A percentile compares a stretch with the other conserved stretches of the same genome.
phyloP scores from a whole-genome alignment of 1,139 yeast species.

The Sugiyamaella xylanicola region DNA sequence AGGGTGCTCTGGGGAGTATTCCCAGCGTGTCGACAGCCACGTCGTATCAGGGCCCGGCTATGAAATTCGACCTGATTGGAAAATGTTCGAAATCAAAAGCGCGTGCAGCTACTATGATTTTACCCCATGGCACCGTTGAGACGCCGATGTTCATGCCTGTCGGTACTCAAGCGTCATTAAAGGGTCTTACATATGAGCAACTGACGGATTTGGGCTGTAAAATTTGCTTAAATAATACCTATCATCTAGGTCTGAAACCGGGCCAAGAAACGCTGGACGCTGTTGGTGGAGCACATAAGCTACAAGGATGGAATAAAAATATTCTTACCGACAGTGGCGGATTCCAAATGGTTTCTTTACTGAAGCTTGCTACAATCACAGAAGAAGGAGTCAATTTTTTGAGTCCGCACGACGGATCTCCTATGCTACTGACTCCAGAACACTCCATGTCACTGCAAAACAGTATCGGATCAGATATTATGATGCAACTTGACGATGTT shows the following conservation, averaged over 20 bases:
- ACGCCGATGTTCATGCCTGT: conserved; percentile 54
- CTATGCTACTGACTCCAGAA: conserved; percentile 51
- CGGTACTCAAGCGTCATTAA: conserved; percentile 50
- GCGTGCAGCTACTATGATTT: conserved; percentile 46
- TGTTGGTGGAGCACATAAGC: conserved; percentile 49
- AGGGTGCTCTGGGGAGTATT: conserved; percentile 3
- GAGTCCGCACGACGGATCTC: conserved; percentile 51
- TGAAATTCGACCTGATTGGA: conserved; percentile 46
- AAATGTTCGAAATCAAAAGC: conserved; percentile 48
- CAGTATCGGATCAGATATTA: conserved; percentile 49
- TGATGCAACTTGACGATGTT: conserved; percentile 52
- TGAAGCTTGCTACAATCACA: conserved; percentile 49
- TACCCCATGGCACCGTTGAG: conserved; percentile 49
- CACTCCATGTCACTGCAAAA: conserved; percentile 50
- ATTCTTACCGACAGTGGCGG: conserved; percentile 51
- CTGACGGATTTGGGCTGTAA: conserved; percentile 46
- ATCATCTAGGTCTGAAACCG: conserved; percentile 49
- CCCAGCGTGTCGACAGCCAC: conserved; percentile 7
- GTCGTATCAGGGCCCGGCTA: conserved; percentile 37
- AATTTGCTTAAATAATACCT: conserved; percentile 48
- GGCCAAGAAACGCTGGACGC: conserved; percentile 47
- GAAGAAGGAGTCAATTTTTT: conserved; percentile 50
- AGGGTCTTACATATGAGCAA: conserved; percentile 50
- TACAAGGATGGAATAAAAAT: conserved; percentile 48
- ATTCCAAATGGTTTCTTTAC: conserved; percentile 51